phyloP scores from a whole-genome alignment of 2,329 filamentous ascomycete species.

The Fusarium scirpi region DNA sequence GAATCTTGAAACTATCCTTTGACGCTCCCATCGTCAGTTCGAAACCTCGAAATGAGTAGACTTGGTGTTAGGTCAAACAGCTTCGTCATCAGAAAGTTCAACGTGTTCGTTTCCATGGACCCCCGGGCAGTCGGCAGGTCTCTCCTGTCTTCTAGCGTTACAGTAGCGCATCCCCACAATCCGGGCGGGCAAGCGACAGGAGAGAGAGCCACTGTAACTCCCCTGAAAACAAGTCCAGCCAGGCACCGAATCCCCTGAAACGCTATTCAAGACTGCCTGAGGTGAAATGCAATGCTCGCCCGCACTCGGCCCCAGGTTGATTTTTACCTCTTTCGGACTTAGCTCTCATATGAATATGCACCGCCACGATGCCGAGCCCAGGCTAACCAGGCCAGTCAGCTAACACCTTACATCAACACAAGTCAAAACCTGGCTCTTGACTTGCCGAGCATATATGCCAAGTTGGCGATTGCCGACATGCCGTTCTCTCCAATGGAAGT shows the following conservation, averaged over 20 bases:
- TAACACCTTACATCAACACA: slow-evolving; percentile 22
- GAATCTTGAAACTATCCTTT: slow-evolving; percentile 19
- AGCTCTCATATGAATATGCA: slow-evolving; percentile 35
- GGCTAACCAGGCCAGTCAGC: not conserved
- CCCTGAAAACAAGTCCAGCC: not conserved
- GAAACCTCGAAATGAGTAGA: slow-evolving; percentile 5
- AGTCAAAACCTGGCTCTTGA: slow-evolving; percentile 16
- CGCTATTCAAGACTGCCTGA: slow-evolving; percentile 15
- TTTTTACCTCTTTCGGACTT: slow-evolving; percentile 14
- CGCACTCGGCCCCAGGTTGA: slow-evolving; percentile 4
- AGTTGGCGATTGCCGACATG: slow-evolving; percentile 38
- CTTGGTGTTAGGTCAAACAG: not conserved
- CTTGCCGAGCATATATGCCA: slow-evolving; percentile 32
- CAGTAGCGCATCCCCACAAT: slow-evolving; percentile 38
- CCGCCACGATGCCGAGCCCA: slow-evolving; percentile 41
- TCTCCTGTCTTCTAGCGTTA: slow-evolving; percentile 31
- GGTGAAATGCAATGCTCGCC: not conserved
- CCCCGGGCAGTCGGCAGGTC: slow-evolving; percentile 38
- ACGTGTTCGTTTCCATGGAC: slow-evolving; percentile 48
- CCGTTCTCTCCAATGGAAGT: slow-evolving; percentile 38
- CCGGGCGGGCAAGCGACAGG: slow-evolving; percentile 4
- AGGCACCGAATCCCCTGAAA: slow-evolving; percentile 25
- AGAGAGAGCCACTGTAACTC: slow-evolving; percentile 12
- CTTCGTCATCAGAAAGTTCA: slow-evolving; percentile 43
- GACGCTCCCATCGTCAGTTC: slow-evolving; percentile 7